Base-by-base conservation (phyloP, 2,329 filamentous ascomycete species). In the Onygenales sp. region DNA sequence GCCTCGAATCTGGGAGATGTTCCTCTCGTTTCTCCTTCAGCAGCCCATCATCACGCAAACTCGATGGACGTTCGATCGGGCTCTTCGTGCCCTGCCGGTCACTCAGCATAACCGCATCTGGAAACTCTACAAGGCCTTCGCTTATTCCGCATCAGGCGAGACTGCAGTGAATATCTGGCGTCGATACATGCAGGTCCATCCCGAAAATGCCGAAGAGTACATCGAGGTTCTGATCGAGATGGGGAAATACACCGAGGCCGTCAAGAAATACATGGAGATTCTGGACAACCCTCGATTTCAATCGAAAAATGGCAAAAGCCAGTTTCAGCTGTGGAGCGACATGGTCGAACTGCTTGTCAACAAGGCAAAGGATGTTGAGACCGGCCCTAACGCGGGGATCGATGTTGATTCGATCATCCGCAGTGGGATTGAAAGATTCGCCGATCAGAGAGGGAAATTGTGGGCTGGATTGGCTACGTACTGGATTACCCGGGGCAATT, bases 1-100 rank as follows among this genome's bases (percentile, higher is more conserved):
- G 93, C 93, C 94, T 27, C 82, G 84, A 60, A 93, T 98, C 66
- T 98, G 93, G 94, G 91, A 96, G 69, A 89, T 97, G 84, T 98
- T 96, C 68, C 83, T 98, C 57, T 81, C 81, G 48, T 97, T 98
- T 66, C 77, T 98, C 54, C 83, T 92, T 66, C 83, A 87, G 64
- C 93, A 98, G 69, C 93, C 93, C n/a, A 76, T 94, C 52, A 84
- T 98, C 57, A 96, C 92, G 7, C 78, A 84, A 54, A 94, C 89
- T 31, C 83, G 93, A 55, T 84, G 84, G 59, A 89, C 89, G 0
- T 98, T 98, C 72, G 92, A 98, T 72, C 85, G 90, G 55, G 91
- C 93, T 10, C 78, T 98, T 45, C 84, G 92, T 58, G 92, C 94
- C 5, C 78, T 98, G 42, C 93, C 94, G 2, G 83, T 96, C 57